These are phyloP conservation scores for Flaveria trinervia DNA, from an alignment of 129 eudicot genomes.

Conservation along the genomic window DNA sequence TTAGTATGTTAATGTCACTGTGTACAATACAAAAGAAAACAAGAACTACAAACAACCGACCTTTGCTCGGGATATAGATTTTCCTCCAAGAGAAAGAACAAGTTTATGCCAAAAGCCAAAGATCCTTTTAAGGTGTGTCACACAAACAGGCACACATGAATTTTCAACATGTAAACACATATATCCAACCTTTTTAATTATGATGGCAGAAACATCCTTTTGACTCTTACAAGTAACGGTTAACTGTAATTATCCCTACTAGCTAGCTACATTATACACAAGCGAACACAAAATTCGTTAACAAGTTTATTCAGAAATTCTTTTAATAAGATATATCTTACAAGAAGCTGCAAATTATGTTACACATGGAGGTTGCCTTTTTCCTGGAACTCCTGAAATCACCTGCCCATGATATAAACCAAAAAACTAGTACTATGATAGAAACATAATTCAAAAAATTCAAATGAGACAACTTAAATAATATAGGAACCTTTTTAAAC, in stretches of 20 bases:
- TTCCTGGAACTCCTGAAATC: neutral
- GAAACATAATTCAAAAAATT: neutral
- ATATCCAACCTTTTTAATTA: too few species aligned
- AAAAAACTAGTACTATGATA: neutral
- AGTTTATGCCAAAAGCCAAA: too few species aligned
- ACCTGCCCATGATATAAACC: conserved; percentile 16
- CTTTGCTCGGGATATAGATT: too few species aligned
- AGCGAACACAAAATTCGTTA: neutral
- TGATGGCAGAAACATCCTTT: too few species aligned
- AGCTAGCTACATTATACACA: neutral
- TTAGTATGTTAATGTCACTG: too few species aligned
- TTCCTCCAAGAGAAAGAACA: too few species aligned
- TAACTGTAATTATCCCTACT: neutral
- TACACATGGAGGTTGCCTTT: conserved; percentile 1
- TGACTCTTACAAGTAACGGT: too few species aligned
- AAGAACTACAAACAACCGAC: too few species aligned
- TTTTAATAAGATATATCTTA: conserved; percentile 5
- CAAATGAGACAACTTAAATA: neutral
- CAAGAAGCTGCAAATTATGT: conserved; percentile 8
- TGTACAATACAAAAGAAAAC: too few species aligned
- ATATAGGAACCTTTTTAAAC: neutral
- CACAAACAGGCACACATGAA: too few species aligned
- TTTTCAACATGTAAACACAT: too few species aligned
- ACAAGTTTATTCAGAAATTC: neutral
- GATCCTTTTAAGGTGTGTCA: too few species aligned